Percentiles rank a stretch among this genome's conserved stretches.
Evolutionary conservation across 2,329 filamentous ascomycete species (phyloP).

Genomic region (Penicillium janthinellum): DNA sequence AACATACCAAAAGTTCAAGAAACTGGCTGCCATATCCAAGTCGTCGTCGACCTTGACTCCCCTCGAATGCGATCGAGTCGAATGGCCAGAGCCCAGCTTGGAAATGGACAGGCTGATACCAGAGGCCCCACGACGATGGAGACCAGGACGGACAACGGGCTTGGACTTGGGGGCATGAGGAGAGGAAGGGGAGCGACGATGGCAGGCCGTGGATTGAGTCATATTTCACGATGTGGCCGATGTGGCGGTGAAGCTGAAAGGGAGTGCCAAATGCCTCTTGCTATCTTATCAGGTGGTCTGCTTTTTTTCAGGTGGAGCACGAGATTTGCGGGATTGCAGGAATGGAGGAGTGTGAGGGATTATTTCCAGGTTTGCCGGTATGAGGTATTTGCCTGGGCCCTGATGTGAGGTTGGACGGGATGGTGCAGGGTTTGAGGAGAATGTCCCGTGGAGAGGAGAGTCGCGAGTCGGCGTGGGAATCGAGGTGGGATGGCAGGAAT

Average conservation of each 20-base stretch:
- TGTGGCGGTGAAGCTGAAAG: constrained; percentile 40
- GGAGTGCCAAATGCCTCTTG: constrained; percentile 22
- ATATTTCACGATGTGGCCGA: constrained; percentile 22
- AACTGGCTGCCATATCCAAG: constrained; percentile 47
- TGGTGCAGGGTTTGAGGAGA: background rate
- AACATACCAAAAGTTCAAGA: constrained; percentile 50
- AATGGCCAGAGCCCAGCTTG: constrained; percentile 35
- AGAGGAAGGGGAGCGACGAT: constrained; percentile 38
- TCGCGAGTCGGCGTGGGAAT: too few species aligned
- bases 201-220: constrained; percentile 36
- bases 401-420: background rate
- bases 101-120: constrained; percentile 34
- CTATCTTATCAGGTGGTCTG: constrained; percentile 25
- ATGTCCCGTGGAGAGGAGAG: background rate
- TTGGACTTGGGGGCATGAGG: constrained; percentile 37
- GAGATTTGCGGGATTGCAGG: constrained; percentile 18
- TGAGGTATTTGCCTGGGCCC: background rate
- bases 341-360: background rate
- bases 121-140: constrained; percentile 39
- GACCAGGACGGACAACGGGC: constrained; percentile 30
- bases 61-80: constrained; percentile 17
- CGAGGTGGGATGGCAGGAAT: background rate
- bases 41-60: constrained; percentile 28
- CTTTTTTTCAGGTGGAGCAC: constrained; percentile 16
- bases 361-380: background rate